Percentiles rank a stretch among this genome's conserved stretches.
Conservation (phyloP, 1,284 basidiomycete species). For the Hypsizygus ulmarius region DNA sequence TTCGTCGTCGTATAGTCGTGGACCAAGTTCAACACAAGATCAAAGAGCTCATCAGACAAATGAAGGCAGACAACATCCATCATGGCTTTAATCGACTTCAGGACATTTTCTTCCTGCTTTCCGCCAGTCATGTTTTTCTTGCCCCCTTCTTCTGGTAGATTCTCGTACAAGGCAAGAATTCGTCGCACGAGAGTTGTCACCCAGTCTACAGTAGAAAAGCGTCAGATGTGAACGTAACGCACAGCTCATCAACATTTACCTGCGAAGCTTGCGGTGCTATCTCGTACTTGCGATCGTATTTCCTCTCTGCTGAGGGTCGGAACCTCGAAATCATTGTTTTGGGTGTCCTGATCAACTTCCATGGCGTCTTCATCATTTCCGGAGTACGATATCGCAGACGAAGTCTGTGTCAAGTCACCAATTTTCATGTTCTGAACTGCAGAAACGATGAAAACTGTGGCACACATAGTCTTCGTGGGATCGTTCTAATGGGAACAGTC, state of each 20-base stretch:
- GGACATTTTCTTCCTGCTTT: slow-evolving; percentile 81
- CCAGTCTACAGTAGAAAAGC: slow-evolving; percentile 61
- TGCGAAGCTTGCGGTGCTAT: slow-evolving; percentile 79
- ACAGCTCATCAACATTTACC: slow-evolving; percentile 39
- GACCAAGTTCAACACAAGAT: slow-evolving; percentile 82
- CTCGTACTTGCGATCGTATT: slow-evolving; percentile 70
- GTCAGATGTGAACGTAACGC: slow-evolving; percentile 11
- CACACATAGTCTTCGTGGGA: slow-evolving; percentile 85
- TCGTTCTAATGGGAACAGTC: slow-evolving; percentile 65
- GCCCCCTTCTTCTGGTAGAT: slow-evolving; percentile 92
- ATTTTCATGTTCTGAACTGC: slow-evolving; percentile 81
- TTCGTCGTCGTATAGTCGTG: slow-evolving; percentile 87
- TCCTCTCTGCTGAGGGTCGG: slow-evolving; percentile 61
- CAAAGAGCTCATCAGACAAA: slow-evolving; percentile 85
- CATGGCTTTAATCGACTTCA: slow-evolving; percentile 82
- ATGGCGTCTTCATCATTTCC: slow-evolving; percentile 54
- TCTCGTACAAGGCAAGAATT: slow-evolving; percentile 86
- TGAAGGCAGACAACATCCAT: slow-evolving; percentile 86
- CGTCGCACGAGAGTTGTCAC: slow-evolving; percentile 84
- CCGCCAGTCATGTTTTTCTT: slow-evolving; percentile 80
- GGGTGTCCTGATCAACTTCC: slow-evolving; percentile 47
- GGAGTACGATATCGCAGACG: slow-evolving; percentile 51
- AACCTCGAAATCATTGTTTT: slow-evolving; percentile 40
- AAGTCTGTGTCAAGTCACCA: slow-evolving; percentile 70
- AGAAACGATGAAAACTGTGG: slow-evolving; percentile 77